Percentiles rank a stretch among this genome's conserved stretches.
phyloP scores from a whole-genome alignment of 495 filamentous ascomycete genomes.

The Parathielavia hyrcaniae region DNA sequence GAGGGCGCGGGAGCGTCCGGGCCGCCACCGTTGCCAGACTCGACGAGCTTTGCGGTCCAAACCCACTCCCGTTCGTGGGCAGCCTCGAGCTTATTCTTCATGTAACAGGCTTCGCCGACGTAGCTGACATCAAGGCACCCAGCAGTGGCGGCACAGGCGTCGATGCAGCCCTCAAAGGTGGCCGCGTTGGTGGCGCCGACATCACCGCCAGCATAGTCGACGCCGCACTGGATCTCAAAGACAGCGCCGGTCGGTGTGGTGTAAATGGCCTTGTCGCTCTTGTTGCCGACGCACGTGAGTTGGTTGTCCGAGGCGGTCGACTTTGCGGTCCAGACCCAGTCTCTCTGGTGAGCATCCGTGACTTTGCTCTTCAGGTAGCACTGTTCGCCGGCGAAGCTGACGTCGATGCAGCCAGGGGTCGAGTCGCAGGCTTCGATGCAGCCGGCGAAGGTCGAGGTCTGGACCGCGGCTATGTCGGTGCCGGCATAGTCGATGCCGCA shows the following conservation, averaged over 20 bases:
- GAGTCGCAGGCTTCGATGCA: slow-evolving; percentile 7
- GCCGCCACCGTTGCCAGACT: neutral
- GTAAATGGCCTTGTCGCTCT: slow-evolving; percentile 3
- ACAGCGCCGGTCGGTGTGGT: neutral
- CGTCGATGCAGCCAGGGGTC: slow-evolving; percentile 1
- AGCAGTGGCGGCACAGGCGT: neutral
- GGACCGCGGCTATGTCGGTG: neutral
- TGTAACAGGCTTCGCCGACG: slow-evolving; percentile 1
- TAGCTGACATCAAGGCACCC: slow-evolving; percentile 13
- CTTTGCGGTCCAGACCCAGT: neutral
- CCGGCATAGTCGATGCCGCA: slow-evolving; percentile 8
- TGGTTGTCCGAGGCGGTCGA: neutral
- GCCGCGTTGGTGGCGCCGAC: neutral
- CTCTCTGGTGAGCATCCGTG: neutral
- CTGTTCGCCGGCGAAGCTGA: slow-evolving; percentile 1
- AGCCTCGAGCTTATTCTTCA: slow-evolving; percentile 3
- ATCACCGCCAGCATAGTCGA: neutral
- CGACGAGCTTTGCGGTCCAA: neutral
- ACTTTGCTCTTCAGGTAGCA: slow-evolving; percentile 8
- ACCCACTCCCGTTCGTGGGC: neutral
- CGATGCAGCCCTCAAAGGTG: slow-evolving; percentile 12
- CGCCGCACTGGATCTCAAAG: neutral
- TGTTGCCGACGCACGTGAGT: neutral
- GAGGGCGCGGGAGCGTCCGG: neutral
- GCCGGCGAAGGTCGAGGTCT: slow-evolving; percentile 1